Evolutionary conservation across 306 rosid species (phyloP).

Genomic region (Canavalia gladiata): DNA sequence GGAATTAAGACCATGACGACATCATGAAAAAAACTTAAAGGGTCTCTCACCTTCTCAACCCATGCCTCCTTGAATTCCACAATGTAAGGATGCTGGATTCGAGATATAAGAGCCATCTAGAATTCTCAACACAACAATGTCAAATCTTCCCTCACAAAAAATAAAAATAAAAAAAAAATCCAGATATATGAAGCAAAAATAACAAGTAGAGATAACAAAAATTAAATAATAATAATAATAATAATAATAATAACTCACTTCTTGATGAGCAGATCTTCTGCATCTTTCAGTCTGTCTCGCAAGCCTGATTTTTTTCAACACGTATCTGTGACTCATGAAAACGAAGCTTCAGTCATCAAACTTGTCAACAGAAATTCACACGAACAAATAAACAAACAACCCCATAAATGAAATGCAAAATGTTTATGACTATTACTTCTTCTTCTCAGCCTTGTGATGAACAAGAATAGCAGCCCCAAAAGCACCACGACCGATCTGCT

Average conservation of each 20-base stretch:
- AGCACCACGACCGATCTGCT: slow-evolving; percentile 99
- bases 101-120: slow-evolving; percentile 98
- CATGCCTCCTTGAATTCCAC: slow-evolving; percentile 98
- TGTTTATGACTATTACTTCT: slow-evolving; percentile 62
- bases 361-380: slow-evolving; percentile 26
- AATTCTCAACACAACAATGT: slow-evolving; percentile 35
- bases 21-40: slow-evolving; percentile 18
- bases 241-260: slow-evolving; percentile 58
- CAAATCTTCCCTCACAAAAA: background rate
- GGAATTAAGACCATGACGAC: slow-evolving; percentile 26
- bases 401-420: slow-evolving; percentile 41
- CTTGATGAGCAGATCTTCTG: slow-evolving; percentile 99
- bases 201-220: slow-evolving; percentile 35
- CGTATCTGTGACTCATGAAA: slow-evolving; percentile 73
- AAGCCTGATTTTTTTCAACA: slow-evolving; percentile 98
- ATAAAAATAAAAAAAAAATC: slow-evolving; percentile 26
- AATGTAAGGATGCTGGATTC: slow-evolving; percentile 94
- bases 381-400: background rate
- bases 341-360: slow-evolving; percentile 40
- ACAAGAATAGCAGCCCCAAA: slow-evolving; percentile 99
- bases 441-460: slow-evolving; percentile 89
- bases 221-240: background rate
- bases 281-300: slow-evolving; percentile 99
- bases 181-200: slow-evolving; percentile 33
- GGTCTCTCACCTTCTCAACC: slow-evolving; percentile 91